A percentile compares a stretch with the other conserved stretches of the same genome.
These are phyloP conservation scores for Sporothrix brasiliensis DNA, from an alignment of 2,329 filamentous ascomycete species.

Conservation along the genomic window DNA sequence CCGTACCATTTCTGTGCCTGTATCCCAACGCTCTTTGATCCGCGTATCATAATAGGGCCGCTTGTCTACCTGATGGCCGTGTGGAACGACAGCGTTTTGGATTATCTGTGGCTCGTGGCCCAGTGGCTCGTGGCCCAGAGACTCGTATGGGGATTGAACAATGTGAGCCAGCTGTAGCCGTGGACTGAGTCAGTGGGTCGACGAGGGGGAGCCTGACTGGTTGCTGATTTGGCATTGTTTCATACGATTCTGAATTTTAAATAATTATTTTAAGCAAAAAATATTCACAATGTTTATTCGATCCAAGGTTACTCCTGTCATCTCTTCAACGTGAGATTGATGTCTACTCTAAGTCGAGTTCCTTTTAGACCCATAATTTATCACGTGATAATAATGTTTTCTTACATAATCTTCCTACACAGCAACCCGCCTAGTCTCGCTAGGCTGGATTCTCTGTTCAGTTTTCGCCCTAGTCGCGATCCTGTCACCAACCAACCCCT, in stretches of 20 bases:
- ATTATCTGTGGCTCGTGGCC: neutral
- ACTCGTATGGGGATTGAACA: neutral
- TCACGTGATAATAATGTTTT: neutral
- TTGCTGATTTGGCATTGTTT: neutral
- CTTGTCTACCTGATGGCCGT: neutral
- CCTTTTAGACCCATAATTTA: neutral
- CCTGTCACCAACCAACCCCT: neutral
- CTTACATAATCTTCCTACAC: neutral
- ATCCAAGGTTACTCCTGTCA: no score
- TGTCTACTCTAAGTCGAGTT: slow-evolving; percentile 3
- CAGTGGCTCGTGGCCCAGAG: no score
- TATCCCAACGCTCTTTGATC: neutral
- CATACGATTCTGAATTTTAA: neutral
- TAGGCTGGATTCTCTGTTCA: neutral
- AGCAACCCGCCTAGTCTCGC: neutral
- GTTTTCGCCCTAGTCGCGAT: slow-evolving; percentile 9
- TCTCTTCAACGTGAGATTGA: neutral
- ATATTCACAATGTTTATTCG: neutral
- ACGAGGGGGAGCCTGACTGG: neutral
- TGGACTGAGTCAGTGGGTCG: neutral
- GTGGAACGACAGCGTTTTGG: neutral
- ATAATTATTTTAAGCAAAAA: no score
- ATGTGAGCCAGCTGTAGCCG: neutral
- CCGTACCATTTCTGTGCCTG: neutral
- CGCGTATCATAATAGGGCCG: neutral